Percentiles rank a stretch among this genome's conserved stretches.
phyloP scores from a whole-genome alignment of 495 filamentous ascomycete genomes.

The Talaromyces wortmannii region DNA sequence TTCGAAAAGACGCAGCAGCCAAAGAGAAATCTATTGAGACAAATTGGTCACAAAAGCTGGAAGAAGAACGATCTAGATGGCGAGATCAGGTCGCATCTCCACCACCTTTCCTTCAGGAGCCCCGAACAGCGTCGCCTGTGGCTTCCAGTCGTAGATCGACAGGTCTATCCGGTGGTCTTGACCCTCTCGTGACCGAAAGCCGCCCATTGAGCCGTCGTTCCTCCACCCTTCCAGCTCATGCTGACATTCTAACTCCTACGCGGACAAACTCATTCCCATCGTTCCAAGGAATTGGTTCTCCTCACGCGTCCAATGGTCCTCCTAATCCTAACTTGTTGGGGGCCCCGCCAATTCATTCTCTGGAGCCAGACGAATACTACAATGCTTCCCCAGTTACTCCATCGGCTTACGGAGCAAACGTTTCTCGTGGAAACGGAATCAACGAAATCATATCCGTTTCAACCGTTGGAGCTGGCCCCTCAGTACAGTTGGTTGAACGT shows the following conservation, averaged over 20 bases:
- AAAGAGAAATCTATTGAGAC: conserved; percentile 63
- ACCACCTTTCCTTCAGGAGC: conserved; percentile 32
- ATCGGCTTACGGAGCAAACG: conserved; percentile 36
- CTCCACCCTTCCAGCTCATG: conserved; percentile 30
- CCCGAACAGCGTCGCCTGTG: conserved; percentile 41
- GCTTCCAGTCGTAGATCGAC: conserved; percentile 38
- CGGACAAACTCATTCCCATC: conserved; percentile 36
- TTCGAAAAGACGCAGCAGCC: conserved; percentile 56
- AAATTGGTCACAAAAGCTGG: conserved; percentile 52
- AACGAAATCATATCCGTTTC: conserved; percentile 87
- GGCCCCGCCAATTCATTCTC: conserved; percentile 49
- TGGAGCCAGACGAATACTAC: conserved; percentile 64
- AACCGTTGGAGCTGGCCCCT: conserved; percentile 82
- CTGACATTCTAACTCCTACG: conserved; percentile 32
- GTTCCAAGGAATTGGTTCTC: conserved; percentile 27
- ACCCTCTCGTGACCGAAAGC: conserved; percentile 25
- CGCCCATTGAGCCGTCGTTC: conserved; percentile 42
- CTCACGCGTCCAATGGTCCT: conserved; percentile 20
- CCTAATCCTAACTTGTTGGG: conserved; percentile 29
- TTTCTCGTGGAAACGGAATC: conserved; percentile 46
- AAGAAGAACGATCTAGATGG: conserved; percentile 73
- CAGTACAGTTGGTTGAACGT: conserved; percentile 91
- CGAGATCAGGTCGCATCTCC: conserved; percentile 46
- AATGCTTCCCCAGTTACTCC: conserved; percentile 57
- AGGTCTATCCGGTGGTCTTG: conserved; percentile 37